These are phyloP conservation scores for Naumovozyma dairenensis DNA, from an alignment of 805 yeast species.

Conservation along the genomic window DNA sequence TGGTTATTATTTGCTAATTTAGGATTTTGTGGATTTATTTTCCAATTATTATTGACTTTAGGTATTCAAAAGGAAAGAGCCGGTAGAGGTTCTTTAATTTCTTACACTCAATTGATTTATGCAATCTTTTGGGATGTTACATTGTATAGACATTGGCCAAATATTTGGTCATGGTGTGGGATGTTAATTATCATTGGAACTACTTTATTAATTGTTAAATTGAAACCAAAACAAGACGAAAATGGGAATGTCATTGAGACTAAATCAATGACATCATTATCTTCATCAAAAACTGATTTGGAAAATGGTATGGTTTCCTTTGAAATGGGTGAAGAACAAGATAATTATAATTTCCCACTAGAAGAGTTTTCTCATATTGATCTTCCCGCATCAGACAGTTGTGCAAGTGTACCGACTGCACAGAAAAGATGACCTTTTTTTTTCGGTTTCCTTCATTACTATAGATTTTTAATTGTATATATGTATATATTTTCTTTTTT, in stretches of 20 bases:
- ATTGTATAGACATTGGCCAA: constrained; percentile 68
- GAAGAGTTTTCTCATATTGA: too few relatives aligned
- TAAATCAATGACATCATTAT: neutral
- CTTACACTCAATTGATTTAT: constrained; percentile 67
- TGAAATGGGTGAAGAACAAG: too few relatives aligned
- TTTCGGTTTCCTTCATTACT: too few relatives aligned
- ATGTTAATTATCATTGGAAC: constrained; percentile 55
- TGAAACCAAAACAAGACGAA: constrained; percentile 31
- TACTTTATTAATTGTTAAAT: constrained; percentile 50
- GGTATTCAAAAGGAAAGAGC: constrained; percentile 79
- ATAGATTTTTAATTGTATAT: too few relatives aligned
- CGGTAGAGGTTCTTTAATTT: constrained; percentile 63
- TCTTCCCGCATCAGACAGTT: too few relatives aligned
- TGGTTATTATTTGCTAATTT: constrained; percentile 54
- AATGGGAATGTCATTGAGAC: neutral
- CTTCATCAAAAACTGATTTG: too few relatives aligned
- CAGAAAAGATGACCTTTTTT: too few relatives aligned
- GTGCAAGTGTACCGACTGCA: too few relatives aligned
- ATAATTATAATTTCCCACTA: too few relatives aligned
- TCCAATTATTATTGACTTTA: constrained; percentile 70
- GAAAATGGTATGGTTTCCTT: too few relatives aligned
- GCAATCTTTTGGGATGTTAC: constrained; percentile 67
- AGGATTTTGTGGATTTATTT: constrained; percentile 72
- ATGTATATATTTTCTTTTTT: too few relatives aligned
- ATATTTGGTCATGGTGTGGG: constrained; percentile 58